A percentile compares a stretch with the other conserved stretches of the same genome.
Evolutionary conservation across 768 basidiomycete genomes (phyloP).

Genomic region (Lepiota brunneoincarnata): DNA sequence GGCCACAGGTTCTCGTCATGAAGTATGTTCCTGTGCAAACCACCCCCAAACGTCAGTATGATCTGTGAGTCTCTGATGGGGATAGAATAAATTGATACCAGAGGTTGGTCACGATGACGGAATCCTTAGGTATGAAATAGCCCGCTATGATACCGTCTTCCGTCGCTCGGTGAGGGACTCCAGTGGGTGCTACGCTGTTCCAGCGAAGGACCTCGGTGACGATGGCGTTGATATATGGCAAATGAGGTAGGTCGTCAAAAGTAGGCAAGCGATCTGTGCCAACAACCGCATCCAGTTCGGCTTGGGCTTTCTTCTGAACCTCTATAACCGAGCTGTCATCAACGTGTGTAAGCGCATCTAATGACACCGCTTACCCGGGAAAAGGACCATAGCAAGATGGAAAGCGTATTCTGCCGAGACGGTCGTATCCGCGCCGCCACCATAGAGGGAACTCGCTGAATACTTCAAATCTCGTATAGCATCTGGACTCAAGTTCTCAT

Average conservation of each 20-base stretch:
- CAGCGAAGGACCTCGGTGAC: constrained; percentile 48
- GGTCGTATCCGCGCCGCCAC: constrained; percentile 52
- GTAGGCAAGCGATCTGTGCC: constrained; percentile 35
- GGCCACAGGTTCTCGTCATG: constrained; percentile 49
- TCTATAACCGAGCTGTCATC: constrained; percentile 26
- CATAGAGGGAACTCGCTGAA: constrained; percentile 37
- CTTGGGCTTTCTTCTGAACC: constrained; percentile 49
- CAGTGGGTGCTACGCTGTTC: constrained; percentile 44
- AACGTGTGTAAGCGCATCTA: neutral
- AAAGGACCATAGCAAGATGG: constrained; percentile 45
- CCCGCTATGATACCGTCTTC: constrained; percentile 43
- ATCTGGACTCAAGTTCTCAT: constrained; percentile 26
- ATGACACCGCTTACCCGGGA: constrained; percentile 23
- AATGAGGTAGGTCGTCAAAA: constrained; percentile 35
- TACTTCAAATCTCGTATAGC: constrained; percentile 38
- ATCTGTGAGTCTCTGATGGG: neutral
- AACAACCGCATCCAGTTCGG: constrained; percentile 46
- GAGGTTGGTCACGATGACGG: constrained; percentile 43
- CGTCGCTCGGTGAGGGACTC: constrained; percentile 42
- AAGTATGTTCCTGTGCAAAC: constrained; percentile 48
- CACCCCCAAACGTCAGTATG: neutral
- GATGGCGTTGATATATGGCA: constrained; percentile 49
- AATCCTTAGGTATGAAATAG: constrained; percentile 48
- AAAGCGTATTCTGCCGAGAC: constrained; percentile 44
- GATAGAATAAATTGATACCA: constrained; percentile 30